phyloP scores from a whole-genome alignment of 2,329 filamentous ascomycete species.

The Alternaria gansuensis region DNA sequence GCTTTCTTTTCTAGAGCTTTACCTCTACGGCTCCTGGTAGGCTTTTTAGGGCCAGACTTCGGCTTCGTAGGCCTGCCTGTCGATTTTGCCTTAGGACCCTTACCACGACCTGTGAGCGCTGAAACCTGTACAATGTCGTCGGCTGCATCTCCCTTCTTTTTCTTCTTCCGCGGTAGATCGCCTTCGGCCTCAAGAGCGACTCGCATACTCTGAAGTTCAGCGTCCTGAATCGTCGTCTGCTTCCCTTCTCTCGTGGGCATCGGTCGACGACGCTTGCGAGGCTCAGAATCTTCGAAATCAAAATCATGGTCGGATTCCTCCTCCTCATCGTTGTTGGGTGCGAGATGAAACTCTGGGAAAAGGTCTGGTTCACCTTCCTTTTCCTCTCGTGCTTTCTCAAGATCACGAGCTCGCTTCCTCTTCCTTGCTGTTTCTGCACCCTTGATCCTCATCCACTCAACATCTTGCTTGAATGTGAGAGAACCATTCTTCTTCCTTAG shows the following conservation, averaged over 20 bases:
- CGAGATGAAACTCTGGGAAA: slow-evolving; percentile 19
- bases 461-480: slow-evolving; percentile 36
- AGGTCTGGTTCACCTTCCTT: slow-evolving; percentile 19
- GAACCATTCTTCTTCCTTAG: slow-evolving; percentile 28
- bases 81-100: slow-evolving; percentile 19
- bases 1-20: slow-evolving; percentile 32
- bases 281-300: slow-evolving; percentile 6
- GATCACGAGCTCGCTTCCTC: slow-evolving; percentile 31
- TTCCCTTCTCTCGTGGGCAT: slow-evolving; percentile 27
- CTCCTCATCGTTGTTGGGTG: slow-evolving; percentile 4
- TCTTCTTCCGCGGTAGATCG: slow-evolving; percentile 40
- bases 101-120: slow-evolving; percentile 1
- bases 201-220: slow-evolving; percentile 41
- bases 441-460: slow-evolving; percentile 43
- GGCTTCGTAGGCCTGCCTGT: slow-evolving; percentile 12
- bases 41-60: slow-evolving; percentile 11
- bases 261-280: slow-evolving; percentile 28
- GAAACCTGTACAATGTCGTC: slow-evolving; percentile 10
- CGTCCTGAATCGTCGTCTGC: slow-evolving; percentile 34
- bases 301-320: slow-evolving; percentile 21
- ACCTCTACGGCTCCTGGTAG: not conserved
- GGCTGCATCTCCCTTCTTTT: slow-evolving; percentile 20
- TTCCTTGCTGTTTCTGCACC: slow-evolving; percentile 30
- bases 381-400: slow-evolving; percentile 22
- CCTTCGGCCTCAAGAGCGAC: slow-evolving; percentile 39